Evolutionary conservation across 1,284 basidiomycete species (phyloP), one percentile per base, ranked within the genome.

Genomic region (Melampsora larici-populina): DNA sequence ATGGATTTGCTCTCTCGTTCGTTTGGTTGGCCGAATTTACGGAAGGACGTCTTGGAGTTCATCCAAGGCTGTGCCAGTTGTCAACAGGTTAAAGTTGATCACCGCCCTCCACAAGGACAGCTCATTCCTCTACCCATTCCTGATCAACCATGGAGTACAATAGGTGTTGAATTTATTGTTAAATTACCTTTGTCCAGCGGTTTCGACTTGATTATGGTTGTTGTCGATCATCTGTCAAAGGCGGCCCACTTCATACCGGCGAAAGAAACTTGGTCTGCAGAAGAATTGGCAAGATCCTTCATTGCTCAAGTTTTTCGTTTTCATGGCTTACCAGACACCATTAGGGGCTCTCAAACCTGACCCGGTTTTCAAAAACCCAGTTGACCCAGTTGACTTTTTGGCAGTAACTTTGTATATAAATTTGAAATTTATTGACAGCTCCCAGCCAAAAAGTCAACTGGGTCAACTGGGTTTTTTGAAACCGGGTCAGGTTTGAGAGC

Each of bases 141-240:
- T 0, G 9, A 49, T 6, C 18, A 69, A 21, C 86, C 86, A 0
- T 88, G 85, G 82, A 80, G 81, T 33, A 81, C 82, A 0, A 82
- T 88, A 8, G 85, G 85, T 0, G 84, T 87, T 83, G 87, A 88
- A 78, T 83, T 86, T 68, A 87, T 88, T 43, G 82, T 83, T 5
- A 83, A 84, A 26, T 81, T 88, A 0, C 87, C 87, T 0, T 6
- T 9, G 9, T 84, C 83, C 0, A 79, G 81, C 2, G 84, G 84
- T 0, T 86, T 75, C 79, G 81, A 86, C 74, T 76, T 84, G 4
- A 84, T 88, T 7, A 71, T 86, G 0, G 86, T 87, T 0, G 82
- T 87, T 0, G 86, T 86, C 0, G 84, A 86, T 78, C 70, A n/a
- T n/a, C n/a, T n/a, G n/a, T n/a, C n/a, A n/a, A n/a, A n/a, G n/a